Conservation (phyloP, 2,329 filamentous ascomycete genomes). For the Sporothrix euskadiensis region DNA sequence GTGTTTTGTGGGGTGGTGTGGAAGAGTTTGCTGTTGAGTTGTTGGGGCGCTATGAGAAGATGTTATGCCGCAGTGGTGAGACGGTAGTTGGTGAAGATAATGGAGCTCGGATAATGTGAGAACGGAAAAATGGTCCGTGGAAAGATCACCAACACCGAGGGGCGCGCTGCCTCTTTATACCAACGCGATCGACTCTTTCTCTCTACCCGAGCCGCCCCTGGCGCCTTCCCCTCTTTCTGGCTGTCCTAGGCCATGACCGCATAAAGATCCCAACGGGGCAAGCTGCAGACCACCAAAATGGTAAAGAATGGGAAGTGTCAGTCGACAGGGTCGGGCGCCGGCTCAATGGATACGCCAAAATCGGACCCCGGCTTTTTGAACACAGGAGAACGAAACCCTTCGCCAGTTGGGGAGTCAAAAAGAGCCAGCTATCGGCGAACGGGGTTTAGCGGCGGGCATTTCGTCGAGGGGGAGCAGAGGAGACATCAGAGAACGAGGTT, state of each 20-base stretch:
- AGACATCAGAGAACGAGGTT: not conserved
- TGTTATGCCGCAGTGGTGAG: not conserved
- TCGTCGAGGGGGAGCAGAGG: not conserved
- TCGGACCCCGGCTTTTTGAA: not conserved
- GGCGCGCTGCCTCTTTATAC: slow-evolving; percentile 7
- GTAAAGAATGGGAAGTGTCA: too few relatives aligned
- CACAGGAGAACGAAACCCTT: slow-evolving; percentile 7
- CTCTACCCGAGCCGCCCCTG: too few relatives aligned
- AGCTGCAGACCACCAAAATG: not conserved
- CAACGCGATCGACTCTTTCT: not conserved
- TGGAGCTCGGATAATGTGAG: not conserved
- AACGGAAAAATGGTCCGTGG: not conserved
- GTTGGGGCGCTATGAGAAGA: not conserved
- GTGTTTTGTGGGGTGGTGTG: not conserved
- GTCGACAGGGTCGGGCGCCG: not conserved
- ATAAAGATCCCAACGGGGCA: not conserved
- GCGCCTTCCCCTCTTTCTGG: not conserved
- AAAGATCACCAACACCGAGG: not conserved
- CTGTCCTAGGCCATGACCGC: not conserved
- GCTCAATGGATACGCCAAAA: not conserved
- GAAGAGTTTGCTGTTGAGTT: not conserved
- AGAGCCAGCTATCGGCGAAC: not conserved
- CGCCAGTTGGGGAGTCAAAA: not conserved
- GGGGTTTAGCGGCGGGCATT: not conserved
- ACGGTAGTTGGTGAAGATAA: not conserved